These are phyloP conservation scores for Chytriomyces hyalinus DNA, from an alignment of 192 early-diverging fungal genomes.

Conservation along the genomic window DNA sequence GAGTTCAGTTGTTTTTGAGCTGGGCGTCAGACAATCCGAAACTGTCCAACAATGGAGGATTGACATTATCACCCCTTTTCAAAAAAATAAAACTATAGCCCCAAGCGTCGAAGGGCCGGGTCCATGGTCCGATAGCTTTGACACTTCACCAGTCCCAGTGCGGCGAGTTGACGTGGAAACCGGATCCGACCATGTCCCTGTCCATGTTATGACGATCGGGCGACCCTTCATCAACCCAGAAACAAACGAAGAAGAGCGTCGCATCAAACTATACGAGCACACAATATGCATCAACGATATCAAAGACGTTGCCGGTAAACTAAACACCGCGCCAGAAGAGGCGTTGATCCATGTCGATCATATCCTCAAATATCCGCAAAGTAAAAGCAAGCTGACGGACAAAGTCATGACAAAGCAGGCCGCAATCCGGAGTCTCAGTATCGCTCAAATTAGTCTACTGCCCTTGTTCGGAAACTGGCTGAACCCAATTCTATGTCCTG, in stretches of 20 bases:
- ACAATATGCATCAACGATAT: background rate
- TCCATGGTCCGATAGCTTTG: slow-evolving; percentile 12
- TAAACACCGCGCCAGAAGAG: background rate
- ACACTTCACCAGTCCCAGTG: slow-evolving; percentile 10
- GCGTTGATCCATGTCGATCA: slow-evolving; percentile 2
- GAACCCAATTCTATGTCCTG: slow-evolving; percentile 12
- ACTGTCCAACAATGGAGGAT: too few species aligned
- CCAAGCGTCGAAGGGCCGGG: slow-evolving; percentile 4
- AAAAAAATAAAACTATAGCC: background rate
- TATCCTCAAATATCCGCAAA: background rate
- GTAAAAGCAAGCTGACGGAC: slow-evolving; percentile 4
- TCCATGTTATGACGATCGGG: slow-evolving; percentile 24
- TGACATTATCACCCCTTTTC: too few species aligned
- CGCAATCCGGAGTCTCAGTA: background rate
- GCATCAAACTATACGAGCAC: slow-evolving; percentile 19
- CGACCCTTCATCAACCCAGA: slow-evolving; percentile 4
- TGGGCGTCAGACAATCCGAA: too few species aligned
- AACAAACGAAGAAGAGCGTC: slow-evolving; percentile 7
- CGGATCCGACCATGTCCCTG: background rate
- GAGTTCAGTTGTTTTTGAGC: background rate
- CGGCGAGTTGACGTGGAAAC: background rate
- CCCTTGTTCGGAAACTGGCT: slow-evolving; percentile 25
- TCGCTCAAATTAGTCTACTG: slow-evolving; percentile 6
- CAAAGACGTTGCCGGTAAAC: background rate
- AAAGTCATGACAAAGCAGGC: slow-evolving; percentile 2